Conservation (phyloP, 441 rosid genomes). For the Monsonia emarginata region DNA sequence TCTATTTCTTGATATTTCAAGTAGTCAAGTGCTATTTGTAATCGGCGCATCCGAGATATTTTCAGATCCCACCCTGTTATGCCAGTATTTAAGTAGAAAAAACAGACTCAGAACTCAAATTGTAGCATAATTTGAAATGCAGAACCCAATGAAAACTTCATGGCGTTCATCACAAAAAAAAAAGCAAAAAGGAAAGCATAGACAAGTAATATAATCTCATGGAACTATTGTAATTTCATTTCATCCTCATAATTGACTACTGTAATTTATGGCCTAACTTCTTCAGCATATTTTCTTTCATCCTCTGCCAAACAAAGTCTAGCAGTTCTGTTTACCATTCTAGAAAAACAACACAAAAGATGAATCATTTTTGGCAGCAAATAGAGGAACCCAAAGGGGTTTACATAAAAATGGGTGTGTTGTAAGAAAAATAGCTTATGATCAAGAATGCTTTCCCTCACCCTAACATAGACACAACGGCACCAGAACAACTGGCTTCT, state of each 20-base stretch:
- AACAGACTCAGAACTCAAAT: constrained; percentile 11
- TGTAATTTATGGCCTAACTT: neutral
- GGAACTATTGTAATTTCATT: neutral
- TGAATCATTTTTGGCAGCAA: neutral
- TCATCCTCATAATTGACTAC: neutral
- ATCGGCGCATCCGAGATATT: constrained; percentile 61
- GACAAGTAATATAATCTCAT: neutral
- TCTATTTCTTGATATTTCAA: constrained; percentile 78
- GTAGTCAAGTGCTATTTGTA: constrained; percentile 76
- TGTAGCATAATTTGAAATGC: constrained; percentile 15
- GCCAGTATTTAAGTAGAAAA: constrained; percentile 22
- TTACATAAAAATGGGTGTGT: neutral
- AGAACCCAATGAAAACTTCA: neutral
- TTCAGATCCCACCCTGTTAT: constrained; percentile 79
- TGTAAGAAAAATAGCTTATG: neutral
- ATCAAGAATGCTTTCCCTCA: neutral
- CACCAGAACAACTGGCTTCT: neutral
- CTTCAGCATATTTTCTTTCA: neutral
- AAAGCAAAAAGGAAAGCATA: neutral
- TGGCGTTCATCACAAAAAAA: neutral
- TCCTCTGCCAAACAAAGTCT: neutral
- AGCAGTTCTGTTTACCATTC: too few relatives aligned
- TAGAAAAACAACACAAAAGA: neutral
- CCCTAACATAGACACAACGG: neutral
- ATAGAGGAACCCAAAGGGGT: neutral